Evolutionary conservation across 257 asterid species (phyloP).

Genomic region (Solanum tacnaense): DNA sequence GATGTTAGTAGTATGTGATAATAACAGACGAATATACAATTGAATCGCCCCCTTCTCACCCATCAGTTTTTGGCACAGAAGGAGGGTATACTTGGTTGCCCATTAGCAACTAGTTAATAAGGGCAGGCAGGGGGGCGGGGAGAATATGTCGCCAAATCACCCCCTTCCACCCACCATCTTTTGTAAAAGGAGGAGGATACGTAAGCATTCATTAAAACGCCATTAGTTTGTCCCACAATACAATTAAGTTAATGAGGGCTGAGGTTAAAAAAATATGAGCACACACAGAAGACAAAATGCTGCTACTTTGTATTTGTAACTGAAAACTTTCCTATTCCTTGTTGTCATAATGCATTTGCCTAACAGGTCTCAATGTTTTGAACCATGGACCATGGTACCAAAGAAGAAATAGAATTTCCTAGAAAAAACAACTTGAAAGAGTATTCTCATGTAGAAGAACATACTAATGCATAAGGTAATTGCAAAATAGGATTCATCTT

Average conservation of each 20-base stretch:
- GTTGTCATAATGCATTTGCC: not conserved
- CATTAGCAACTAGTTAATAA: not conserved
- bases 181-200: not conserved
- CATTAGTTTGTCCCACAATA: not conserved
- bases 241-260: not conserved
- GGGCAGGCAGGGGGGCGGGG: not conserved
- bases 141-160: not conserved
- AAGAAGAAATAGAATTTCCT: not conserved
- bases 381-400: not conserved
- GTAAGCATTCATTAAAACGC: not conserved
- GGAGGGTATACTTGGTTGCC: not conserved
- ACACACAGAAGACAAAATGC: not conserved
- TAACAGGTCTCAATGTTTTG: not conserved
- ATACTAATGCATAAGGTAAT: not conserved
- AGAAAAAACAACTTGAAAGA: not conserved
- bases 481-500: not conserved
- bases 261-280: not conserved
- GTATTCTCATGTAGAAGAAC: not conserved
- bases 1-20: not conserved
- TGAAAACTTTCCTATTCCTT: not conserved
- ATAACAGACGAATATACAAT: not conserved
- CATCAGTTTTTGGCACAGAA: not conserved
- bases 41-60: not conserved
- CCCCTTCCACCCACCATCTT: not conserved
- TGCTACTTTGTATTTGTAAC: not conserved